Evolutionary conservation across 352 stramenopile species (phyloP).

Genomic region (Pythium dissotocum): DNA sequence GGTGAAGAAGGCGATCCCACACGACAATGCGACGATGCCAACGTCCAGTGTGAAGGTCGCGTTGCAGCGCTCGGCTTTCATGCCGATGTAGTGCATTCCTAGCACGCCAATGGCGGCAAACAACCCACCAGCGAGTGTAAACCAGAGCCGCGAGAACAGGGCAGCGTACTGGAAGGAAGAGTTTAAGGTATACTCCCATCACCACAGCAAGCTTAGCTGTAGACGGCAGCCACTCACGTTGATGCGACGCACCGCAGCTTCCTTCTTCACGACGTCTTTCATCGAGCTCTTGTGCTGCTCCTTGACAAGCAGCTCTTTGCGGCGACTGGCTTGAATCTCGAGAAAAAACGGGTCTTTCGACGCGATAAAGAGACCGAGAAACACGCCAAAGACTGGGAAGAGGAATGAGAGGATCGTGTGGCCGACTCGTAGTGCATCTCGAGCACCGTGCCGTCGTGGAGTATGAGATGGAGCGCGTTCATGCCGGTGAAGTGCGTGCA

Average conservation of each 20-base stretch:
- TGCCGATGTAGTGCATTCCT: conserved; percentile 73
- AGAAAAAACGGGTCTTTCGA: conserved; percentile 24
- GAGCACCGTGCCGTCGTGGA: conserved; percentile 41
- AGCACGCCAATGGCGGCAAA: conserved; percentile 63
- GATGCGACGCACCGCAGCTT: conserved; percentile 20
- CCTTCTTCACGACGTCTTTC: conserved; percentile 29
- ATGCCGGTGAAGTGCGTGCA: conserved; percentile 72
- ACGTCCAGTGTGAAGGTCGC: conserved; percentile 39
- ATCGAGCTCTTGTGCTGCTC: conserved; percentile 43
- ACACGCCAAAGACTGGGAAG: conserved; percentile 48
- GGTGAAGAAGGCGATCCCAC: conserved; percentile 54
- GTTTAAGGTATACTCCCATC: too few species aligned
- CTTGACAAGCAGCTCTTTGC: conserved; percentile 14
- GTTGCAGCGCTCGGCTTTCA: conserved; percentile 61
- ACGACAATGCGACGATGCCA: conserved; percentile 47
- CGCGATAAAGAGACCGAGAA: conserved; percentile 31
- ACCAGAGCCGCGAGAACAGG: conserved; percentile 38
- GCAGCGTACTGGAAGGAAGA: not conserved
- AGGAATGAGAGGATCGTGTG: conserved; percentile 55
- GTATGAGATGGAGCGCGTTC: conserved; percentile 44
- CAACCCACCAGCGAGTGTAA: conserved; percentile 45
- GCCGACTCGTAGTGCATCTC: conserved; percentile 51
- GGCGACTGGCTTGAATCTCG: conserved; percentile 7
- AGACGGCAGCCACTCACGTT: not conserved
- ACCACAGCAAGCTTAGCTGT: not conserved